A percentile compares a stretch with the other conserved stretches of the same genome.
These are phyloP conservation scores for Russula emetica DNA, from an alignment of 768 basidiomycete species.

Conservation along the genomic window DNA sequence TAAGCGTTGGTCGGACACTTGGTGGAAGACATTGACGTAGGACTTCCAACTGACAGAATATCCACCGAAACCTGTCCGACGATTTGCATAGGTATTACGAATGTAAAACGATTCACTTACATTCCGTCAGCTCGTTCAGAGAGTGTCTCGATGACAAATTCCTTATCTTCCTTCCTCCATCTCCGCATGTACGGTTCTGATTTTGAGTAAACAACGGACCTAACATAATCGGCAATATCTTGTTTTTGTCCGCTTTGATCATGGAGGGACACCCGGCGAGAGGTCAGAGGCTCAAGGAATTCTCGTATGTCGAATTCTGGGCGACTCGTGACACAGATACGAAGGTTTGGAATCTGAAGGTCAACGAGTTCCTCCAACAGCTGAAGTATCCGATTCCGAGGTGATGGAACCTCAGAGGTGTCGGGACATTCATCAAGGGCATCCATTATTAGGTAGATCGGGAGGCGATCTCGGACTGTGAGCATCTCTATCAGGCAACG, in stretches of 20 bases:
- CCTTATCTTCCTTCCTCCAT: neutral
- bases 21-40: neutral
- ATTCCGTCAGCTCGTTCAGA: neutral
- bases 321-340: conserved; percentile 1
- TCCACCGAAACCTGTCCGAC: neutral
- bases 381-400: neutral
- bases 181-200: neutral
- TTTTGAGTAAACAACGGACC: neutral
- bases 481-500: conserved; percentile 1
- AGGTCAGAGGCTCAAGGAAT: neutral
- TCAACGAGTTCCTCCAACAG: neutral
- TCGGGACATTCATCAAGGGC: neutral
- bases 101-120: neutral
- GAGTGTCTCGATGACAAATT: neutral
- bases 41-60: neutral
- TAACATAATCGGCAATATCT: neutral
- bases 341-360: neutral
- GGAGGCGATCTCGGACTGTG: neutral
- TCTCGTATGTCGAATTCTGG: conserved; percentile 1
- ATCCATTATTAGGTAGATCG: neutral
- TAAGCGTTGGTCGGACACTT: neutral
- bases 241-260: conserved; percentile 2
- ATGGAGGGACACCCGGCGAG: neutral
- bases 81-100: neutral
- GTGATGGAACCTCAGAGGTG: neutral